A percentile compares a stretch with the other conserved stretches of the same genome.
Evolutionary conservation across 2,329 filamentous ascomycete species (phyloP).

Genomic region (Ophiostoma sp.): DNA sequence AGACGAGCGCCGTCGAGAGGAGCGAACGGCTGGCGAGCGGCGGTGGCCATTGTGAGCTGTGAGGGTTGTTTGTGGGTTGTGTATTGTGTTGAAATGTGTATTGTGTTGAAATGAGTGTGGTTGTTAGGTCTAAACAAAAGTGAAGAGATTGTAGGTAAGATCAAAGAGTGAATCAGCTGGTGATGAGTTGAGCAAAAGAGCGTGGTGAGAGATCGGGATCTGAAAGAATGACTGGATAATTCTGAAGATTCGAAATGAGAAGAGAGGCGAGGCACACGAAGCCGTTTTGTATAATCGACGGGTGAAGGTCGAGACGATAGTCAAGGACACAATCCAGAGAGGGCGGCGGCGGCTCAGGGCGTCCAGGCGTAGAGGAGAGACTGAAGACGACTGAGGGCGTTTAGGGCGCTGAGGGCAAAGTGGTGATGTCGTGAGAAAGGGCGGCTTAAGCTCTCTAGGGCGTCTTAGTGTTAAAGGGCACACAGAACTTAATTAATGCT

Average conservation of each 20-base stretch:
- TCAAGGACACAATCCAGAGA: conserved; percentile 4
- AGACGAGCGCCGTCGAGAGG: conserved; percentile 64
- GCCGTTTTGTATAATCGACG: not conserved
- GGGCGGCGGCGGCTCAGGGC: not conserved
- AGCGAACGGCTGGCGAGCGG: conserved; percentile 67
- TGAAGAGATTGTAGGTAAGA: not conserved
- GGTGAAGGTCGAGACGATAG: conserved; percentile 5
- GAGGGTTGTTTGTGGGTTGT: not conserved
- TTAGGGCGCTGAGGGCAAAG: not conserved
- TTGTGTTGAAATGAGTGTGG: not conserved
- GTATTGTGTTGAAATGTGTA: not conserved
- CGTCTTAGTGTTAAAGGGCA: conserved; percentile 8
- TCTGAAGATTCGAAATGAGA: not conserved
- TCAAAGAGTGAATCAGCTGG: conserved; percentile 11
- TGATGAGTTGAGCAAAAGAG: conserved; percentile 2
- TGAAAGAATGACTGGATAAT: conserved; percentile 3
- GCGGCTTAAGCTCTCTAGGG: not conserved
- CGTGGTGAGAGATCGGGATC: conserved; percentile 8
- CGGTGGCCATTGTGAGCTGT: conserved; percentile 45
- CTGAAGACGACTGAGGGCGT: not conserved
- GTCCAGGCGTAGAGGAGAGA: not conserved
- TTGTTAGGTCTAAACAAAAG: not conserved
- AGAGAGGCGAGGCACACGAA: not conserved
- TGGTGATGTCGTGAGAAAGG: conserved; percentile 11
- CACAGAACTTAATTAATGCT: not conserved